Evolutionary conservation across 2,329 filamentous ascomycete genomes (phyloP).

Genomic region (Dryadomyces sulphureus): DNA sequence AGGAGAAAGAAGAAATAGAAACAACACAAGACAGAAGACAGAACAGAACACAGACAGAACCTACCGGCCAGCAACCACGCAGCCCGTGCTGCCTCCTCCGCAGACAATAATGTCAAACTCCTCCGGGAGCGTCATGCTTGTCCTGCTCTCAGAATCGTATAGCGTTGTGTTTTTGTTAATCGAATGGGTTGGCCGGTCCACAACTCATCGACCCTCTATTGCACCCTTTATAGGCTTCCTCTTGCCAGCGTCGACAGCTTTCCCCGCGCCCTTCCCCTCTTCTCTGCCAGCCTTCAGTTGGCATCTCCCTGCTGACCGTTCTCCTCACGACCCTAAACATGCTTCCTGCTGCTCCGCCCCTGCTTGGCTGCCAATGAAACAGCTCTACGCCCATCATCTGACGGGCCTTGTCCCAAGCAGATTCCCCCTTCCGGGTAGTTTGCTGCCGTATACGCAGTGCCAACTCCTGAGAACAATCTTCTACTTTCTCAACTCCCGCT

Average conservation of each 20-base stretch:
- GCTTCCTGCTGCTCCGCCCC: not conserved
- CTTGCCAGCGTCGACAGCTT: not conserved
- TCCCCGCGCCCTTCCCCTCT: not conserved
- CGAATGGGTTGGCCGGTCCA: not conserved
- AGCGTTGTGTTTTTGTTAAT: not conserved
- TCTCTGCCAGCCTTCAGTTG: not conserved
- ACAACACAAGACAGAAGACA: slow-evolving; percentile 11
- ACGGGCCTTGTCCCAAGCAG: too few relatives aligned
- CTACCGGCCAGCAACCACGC: slow-evolving; percentile 42
- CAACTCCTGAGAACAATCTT: too few relatives aligned
- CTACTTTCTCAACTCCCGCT: too few relatives aligned
- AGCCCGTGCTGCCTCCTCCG: slow-evolving; percentile 55
- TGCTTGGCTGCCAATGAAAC: not conserved
- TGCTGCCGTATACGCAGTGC: too few relatives aligned
- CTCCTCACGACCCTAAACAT: not conserved
- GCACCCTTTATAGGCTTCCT: not conserved
- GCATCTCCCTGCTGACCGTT: not conserved
- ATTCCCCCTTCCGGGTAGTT: too few relatives aligned
- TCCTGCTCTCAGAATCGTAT: not conserved
- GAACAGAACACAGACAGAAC: slow-evolving; percentile 21
- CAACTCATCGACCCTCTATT: too few relatives aligned
- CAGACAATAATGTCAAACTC: slow-evolving; percentile 73
- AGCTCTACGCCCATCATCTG: not conserved
- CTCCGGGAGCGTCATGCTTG: slow-evolving; percentile 36
- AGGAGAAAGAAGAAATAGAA: too few relatives aligned